phyloP scores from a whole-genome alignment of 441 rosid species.

The Pelargonium fulgidum region DNA sequence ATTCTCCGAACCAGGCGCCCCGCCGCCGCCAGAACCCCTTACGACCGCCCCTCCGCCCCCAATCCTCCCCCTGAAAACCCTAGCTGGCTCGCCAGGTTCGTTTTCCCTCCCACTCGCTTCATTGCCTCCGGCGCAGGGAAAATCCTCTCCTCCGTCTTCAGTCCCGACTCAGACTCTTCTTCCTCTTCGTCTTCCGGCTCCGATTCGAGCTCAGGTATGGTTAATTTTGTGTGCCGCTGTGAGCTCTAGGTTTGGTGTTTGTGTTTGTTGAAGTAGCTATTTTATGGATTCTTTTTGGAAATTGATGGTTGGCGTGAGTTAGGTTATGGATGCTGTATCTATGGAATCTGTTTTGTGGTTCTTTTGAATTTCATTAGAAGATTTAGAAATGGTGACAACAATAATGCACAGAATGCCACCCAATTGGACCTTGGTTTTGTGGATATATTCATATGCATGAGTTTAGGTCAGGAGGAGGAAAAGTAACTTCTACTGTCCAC shows the following conservation, averaged over 20 bases:
- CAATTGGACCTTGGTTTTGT: neutral
- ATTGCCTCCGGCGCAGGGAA: slow-evolving; percentile 73
- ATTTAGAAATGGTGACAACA: neutral
- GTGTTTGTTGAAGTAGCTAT: neutral
- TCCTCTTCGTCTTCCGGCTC: slow-evolving; percentile 37
- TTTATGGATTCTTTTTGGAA: neutral
- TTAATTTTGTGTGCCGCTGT: neutral
- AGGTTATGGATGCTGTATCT: neutral
- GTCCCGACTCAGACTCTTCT: slow-evolving; percentile 47
- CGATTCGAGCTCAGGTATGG: slow-evolving; percentile 43
- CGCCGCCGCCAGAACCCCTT: slow-evolving; percentile 40
- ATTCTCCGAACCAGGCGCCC: slow-evolving; percentile 43
- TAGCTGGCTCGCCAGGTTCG: slow-evolving; percentile 77
- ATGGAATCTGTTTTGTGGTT: neutral
- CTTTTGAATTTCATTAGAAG: neutral
- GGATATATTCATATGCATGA: neutral
- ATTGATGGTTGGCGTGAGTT: neutral
- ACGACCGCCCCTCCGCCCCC: slow-evolving; percentile 42
- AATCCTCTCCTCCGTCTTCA: slow-evolving; percentile 58
- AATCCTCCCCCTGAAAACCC: slow-evolving; percentile 44
- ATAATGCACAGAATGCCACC: neutral
- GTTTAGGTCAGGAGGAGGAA: neutral
- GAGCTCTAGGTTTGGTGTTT: neutral
- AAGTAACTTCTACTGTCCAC: neutral
- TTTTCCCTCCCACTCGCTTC: slow-evolving; percentile 65